A percentile compares a stretch with the other conserved stretches of the same genome.
Evolutionary conservation across 2,329 filamentous ascomycete genomes (phyloP).

Genomic region (Apiospora kogelbergensis): DNA sequence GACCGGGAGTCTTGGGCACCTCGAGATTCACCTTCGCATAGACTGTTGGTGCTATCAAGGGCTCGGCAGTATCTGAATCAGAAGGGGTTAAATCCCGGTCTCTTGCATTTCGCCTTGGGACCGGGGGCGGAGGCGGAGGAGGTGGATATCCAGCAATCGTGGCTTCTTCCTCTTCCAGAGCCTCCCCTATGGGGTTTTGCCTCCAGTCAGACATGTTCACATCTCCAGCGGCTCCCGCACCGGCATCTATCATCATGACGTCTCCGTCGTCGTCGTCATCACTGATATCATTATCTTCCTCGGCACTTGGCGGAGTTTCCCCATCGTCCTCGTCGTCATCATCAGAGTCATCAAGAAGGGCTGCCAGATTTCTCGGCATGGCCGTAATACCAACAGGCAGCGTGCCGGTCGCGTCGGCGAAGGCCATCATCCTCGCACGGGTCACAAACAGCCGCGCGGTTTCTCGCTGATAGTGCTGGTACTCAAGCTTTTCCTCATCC

Average conservation of each 20-base stretch:
- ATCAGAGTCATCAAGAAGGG: slow-evolving; percentile 20
- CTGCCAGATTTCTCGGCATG: slow-evolving; percentile 7
- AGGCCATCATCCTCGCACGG: slow-evolving; percentile 24
- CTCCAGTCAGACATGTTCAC: slow-evolving; percentile 50
- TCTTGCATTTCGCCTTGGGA: slow-evolving; percentile 43
- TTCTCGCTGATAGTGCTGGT: slow-evolving; percentile 32
- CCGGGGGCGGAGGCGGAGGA: slow-evolving; percentile 59
- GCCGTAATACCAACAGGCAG: slow-evolving; percentile 4
- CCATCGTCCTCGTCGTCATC: slow-evolving; percentile 44
- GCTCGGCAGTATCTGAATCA: slow-evolving; percentile 71
- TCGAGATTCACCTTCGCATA: slow-evolving; percentile 66
- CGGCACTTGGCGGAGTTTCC: slow-evolving; percentile 33
- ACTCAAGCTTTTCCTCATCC: slow-evolving; percentile 70
- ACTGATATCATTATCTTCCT: slow-evolving; percentile 70
- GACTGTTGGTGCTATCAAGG: slow-evolving; percentile 60
- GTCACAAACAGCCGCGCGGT: slow-evolving; percentile 35
- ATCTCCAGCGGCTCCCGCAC: slow-evolving; percentile 35
- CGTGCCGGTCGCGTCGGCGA: slow-evolving; percentile 11
- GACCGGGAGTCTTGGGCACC: slow-evolving; percentile 79
- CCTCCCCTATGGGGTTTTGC: slow-evolving; percentile 54
- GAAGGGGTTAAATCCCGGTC: slow-evolving; percentile 67
- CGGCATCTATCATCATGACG: slow-evolving; percentile 57
- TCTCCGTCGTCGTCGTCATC: slow-evolving; percentile 61
- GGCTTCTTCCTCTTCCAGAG: slow-evolving; percentile 73
- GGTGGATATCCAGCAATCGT: slow-evolving; percentile 75